Base-by-base conservation (phyloP, 2,329 filamentous ascomycete genomes). In the Xylariaceae sp. region DNA sequence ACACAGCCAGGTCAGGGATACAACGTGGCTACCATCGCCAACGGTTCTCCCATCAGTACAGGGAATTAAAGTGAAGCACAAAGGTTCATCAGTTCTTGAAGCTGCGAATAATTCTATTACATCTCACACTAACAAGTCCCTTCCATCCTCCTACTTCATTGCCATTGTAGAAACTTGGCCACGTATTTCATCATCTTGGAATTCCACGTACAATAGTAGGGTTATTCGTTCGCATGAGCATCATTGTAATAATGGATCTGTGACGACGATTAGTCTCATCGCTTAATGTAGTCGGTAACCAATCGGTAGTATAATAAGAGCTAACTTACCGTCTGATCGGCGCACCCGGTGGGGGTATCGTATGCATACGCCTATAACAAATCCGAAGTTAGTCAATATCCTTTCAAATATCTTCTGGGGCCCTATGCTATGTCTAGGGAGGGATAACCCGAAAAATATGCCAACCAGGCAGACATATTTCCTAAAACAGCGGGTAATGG, bases 311-410 rank as follows among this genome's bases (percentile, higher is more conserved):
- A 40, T 14, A 6, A 40, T 29, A 41, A 23, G 21, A 73, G 12
- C 32, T 14, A 2, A 44, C 79, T 71, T 61, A 81, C 79, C 47
- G 82, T 86, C 71, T 86, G 78, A 72, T 87, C 83, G 26, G 76
- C 74, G 71, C 83, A 86, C 2, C 83, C 83, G 2, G 71, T 68
- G 0, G 83, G 83, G 10, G 83, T 86, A 70, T 81, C 72, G 65
- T 85, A 86, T 21, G 72, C 71, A 65, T 86, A 86, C 14, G 80
- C 81, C n/a, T 26, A 26, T 26, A 4, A 4, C 23, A 9, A 4
- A 26, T 26, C 9, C 9, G 23, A 9, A 26, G 23, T 26, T 9
- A 26, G 23, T 26, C 4, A 26, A 26, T 26, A 9, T 26, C 9
- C 23, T 26, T 9, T n/a, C n/a, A n/a, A n/a, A n/a, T n/a, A n/a